A percentile compares a stretch with the other conserved stretches of the same genome.
Evolutionary conservation across 345 rosid genomes (phyloP).

Genomic region (Populus ilicifolia): DNA sequence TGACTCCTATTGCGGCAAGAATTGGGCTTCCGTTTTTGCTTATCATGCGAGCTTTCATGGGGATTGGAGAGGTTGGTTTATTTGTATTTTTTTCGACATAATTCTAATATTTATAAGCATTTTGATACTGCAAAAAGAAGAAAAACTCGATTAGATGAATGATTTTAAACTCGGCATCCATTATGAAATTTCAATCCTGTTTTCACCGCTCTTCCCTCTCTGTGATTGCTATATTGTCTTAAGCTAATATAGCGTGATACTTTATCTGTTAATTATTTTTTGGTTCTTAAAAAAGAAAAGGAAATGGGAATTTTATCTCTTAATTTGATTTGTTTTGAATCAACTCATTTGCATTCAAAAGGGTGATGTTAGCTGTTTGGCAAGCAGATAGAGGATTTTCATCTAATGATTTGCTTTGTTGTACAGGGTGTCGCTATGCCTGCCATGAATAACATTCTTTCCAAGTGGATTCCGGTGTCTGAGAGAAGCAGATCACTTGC

Average conservation of each 20-base stretch:
- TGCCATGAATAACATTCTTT: constrained; percentile 95
- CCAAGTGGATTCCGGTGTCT: constrained; percentile 97
- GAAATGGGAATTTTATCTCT: neutral
- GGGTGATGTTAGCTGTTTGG: constrained; percentile 3
- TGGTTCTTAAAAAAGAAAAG: neutral
- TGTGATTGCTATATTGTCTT: too few relatives aligned
- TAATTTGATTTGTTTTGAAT: neutral
- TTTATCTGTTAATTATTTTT: too few relatives aligned
- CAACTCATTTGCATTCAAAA: neutral
- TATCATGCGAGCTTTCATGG: constrained; percentile 88
- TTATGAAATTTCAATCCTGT: neutral
- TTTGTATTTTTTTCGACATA: neutral
- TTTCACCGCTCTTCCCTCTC: neutral
- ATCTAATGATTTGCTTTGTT: constrained; percentile 26
- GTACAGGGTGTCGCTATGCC: constrained; percentile 99
- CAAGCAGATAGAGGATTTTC: constrained; percentile 15
- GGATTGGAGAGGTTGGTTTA: constrained; percentile 84
- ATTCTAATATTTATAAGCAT: neutral
- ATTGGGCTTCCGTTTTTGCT: constrained; percentile 89
- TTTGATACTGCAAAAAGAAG: neutral
- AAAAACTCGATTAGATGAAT: too few relatives aligned
- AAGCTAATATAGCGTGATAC: neutral
- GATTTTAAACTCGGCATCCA: too few relatives aligned
- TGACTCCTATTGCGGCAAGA: constrained; percentile 96
- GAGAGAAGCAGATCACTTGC: constrained; percentile 98